Percentiles rank a stretch among this genome's conserved stretches.
Conservation (phyloP, 2,329 filamentous ascomycete species). For the Lasiodiplodia citricola region DNA sequence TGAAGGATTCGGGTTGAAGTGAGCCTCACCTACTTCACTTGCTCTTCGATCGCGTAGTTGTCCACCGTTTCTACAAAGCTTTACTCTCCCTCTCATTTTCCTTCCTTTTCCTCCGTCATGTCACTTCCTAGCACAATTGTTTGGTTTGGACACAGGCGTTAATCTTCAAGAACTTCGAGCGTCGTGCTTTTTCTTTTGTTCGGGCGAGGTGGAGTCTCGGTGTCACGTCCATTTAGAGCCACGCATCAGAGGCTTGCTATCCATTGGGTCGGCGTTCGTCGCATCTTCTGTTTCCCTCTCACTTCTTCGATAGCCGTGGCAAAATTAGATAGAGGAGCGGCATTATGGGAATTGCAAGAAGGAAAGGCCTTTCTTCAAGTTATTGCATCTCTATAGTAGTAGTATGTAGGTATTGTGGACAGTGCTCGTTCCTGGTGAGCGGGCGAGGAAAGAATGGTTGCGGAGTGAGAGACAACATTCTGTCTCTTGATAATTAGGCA, state of each 20-base stretch:
- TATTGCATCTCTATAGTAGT: background rate
- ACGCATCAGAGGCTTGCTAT: background rate
- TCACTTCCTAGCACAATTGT: background rate
- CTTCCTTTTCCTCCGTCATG: background rate
- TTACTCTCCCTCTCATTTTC: background rate
- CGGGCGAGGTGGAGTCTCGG: background rate
- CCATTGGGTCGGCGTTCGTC: background rate
- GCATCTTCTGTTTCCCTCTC: background rate
- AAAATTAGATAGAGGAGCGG: background rate
- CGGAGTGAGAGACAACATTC: background rate
- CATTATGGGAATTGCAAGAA: background rate
- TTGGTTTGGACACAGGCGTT: background rate
- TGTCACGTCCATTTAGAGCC: background rate
- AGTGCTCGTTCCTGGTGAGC: background rate
- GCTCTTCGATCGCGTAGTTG: background rate
- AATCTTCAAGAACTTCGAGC: background rate
- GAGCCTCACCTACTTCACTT: constrained; percentile 30
- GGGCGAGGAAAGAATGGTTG: background rate
- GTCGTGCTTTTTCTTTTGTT: background rate
- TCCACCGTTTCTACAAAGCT: background rate
- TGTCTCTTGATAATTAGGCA: background rate
- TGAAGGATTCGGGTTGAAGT: constrained; percentile 91
- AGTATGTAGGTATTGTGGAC: background rate
- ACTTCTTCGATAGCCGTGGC: background rate
- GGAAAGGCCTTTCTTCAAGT: background rate